Conservation (phyloP, 2,329 filamentous ascomycete genomes). For the Alternaria ventricosa region DNA sequence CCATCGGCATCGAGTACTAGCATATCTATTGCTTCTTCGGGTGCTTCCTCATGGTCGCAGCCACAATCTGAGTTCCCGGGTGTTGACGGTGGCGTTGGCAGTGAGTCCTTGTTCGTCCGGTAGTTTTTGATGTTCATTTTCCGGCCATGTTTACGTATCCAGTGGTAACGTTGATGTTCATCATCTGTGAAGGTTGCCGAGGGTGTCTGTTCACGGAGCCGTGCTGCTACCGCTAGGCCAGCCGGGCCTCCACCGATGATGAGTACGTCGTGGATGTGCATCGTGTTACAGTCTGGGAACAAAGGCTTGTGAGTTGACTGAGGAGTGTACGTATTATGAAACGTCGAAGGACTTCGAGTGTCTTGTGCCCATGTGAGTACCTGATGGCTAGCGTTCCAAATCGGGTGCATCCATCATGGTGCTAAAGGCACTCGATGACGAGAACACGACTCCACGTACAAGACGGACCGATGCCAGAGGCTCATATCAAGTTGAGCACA, state of each 20-base stretch:
- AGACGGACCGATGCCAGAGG: neutral
- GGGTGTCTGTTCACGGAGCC: constrained; percentile 74
- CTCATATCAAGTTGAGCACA: neutral
- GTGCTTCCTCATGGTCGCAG: constrained; percentile 8
- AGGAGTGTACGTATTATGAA: neutral
- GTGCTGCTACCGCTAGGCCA: constrained; percentile 74
- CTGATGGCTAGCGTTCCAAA: constrained; percentile 26
- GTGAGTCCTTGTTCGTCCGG: constrained; percentile 49
- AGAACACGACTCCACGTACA: neutral
- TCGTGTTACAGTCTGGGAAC: neutral
- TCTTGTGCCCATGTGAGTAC: constrained; percentile 17
- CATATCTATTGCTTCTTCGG: constrained; percentile 30
- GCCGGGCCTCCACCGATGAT: constrained; percentile 77
- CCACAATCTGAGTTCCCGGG: constrained; percentile 26
- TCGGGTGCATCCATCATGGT: constrained; percentile 31
- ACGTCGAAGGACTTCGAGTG: neutral
- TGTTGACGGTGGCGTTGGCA: constrained; percentile 32
- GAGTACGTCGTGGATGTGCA: constrained; percentile 66
- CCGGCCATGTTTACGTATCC: constrained; percentile 70
- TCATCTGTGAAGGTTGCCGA: constrained; percentile 84
- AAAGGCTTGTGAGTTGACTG: neutral
- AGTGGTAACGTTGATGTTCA: constrained; percentile 81
- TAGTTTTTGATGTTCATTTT: constrained; percentile 65
- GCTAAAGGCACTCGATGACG: constrained; percentile 10
- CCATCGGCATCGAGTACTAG: constrained; percentile 72